Conservation (phyloP, 1,139 yeast species). For the Insectozyma bohioensis region DNA sequence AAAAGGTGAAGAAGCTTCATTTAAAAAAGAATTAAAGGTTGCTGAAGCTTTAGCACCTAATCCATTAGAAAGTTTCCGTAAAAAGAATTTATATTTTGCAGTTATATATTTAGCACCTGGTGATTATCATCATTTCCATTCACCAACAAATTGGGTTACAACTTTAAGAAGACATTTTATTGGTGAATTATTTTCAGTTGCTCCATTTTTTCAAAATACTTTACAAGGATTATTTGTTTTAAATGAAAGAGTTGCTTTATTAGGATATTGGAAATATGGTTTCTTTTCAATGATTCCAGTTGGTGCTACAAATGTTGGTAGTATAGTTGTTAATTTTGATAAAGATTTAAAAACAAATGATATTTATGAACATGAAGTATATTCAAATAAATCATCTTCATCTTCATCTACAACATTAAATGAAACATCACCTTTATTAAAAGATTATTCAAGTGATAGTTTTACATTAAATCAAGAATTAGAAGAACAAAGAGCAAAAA, state of each 20-base stretch:
- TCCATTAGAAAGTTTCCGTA: constrained; percentile 30
- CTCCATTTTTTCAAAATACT: constrained; percentile 91
- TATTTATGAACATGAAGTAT: constrained; percentile 55
- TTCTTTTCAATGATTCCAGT: constrained; percentile 99
- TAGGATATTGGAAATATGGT: constrained; percentile 97
- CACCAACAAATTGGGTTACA: constrained; percentile 96
- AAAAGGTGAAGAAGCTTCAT: constrained; percentile 30
- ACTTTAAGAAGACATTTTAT: constrained; percentile 92
- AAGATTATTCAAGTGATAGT: constrained; percentile 16
- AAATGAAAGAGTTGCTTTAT: constrained; percentile 91
- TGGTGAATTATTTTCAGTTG: constrained; percentile 93
- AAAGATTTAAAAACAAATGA: constrained; percentile 85
- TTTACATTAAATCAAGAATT: constrained; percentile 17
- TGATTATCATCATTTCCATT: constrained; percentile 95
- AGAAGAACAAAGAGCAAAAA: constrained; percentile 19
- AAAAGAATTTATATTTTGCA: constrained; percentile 75
- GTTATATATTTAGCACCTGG: constrained; percentile 98
- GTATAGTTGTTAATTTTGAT: constrained; percentile 89
- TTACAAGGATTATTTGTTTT: constrained; percentile 84
- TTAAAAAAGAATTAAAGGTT: constrained; percentile 41
- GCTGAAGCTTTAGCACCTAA: constrained; percentile 44
- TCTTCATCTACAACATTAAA: constrained; percentile 9
- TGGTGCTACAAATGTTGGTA: constrained; percentile 98
- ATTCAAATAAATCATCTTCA: constrained; percentile 16
- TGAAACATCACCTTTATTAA: constrained; percentile 38